Percentiles rank a stretch among this genome's conserved stretches.
Evolutionary conservation across 345 rosid genomes (phyloP).

Genomic region (Aquilaria malaccensis): DNA sequence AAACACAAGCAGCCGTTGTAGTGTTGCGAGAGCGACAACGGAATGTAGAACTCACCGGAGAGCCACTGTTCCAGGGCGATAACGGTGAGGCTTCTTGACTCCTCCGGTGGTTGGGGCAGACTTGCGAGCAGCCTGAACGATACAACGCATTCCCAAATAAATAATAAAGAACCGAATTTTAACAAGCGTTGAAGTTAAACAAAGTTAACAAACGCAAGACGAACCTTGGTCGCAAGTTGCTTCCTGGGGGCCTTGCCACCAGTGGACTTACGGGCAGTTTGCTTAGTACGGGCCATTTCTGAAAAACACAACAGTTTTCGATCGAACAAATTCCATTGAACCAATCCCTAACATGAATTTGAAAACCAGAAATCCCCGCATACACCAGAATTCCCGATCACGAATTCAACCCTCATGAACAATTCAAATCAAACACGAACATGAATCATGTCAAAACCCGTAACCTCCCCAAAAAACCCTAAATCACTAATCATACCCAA

Average conservation of each 20-base stretch:
- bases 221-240: conserved; percentile 88
- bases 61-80: conserved; percentile 96
- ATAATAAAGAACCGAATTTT: background rate
- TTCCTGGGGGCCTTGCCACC: conserved; percentile 98
- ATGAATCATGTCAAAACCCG: no score
- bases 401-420: no score
- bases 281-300: conserved; percentile 92
- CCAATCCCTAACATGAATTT: background rate
- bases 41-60: conserved; percentile 47
- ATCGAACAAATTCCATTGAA: background rate
- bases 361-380: background rate
- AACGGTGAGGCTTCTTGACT: conserved; percentile 88
- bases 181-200: background rate
- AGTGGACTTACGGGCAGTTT: conserved; percentile 91
- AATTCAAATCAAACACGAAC: no score
- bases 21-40: no score
- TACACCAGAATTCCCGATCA: no score
- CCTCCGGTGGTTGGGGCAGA: conserved; percentile 93
- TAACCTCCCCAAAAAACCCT: no score
- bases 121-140: conserved; percentile 75
- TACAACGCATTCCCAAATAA: background rate
- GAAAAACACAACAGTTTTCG: background rate
- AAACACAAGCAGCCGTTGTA: background rate
- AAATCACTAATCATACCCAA: no score
- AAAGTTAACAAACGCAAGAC: background rate